Evolutionary conservation across 176 grass and related monocot genomes (phyloP), one percentile per base, ranked within the genome.

Genomic region (Oropetium thomaeum): DNA sequence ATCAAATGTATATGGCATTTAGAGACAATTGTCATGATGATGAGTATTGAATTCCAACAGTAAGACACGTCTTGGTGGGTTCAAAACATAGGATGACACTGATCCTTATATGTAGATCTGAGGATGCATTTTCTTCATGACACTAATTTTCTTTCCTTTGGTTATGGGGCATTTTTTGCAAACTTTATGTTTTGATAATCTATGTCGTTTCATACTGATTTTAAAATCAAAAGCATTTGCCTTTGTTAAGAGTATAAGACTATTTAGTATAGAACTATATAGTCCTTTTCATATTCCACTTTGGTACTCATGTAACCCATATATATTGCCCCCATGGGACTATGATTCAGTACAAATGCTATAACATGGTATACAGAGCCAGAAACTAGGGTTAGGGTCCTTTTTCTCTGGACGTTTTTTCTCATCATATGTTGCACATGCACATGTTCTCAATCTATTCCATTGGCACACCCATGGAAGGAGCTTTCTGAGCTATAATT

Each of bases 21-120:
- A 71, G 16, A 78, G 22, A 42, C 30, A 27, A 59, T 74, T 74
- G 28, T 0, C 37, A 44, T 75, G 55, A 7, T 13, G n/a, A n/a
- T n/a, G n/a, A n/a, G n/a, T n/a, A n/a, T n/a, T n/a, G 30, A 30
- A 75, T 63, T 44, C 60, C 29, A 60, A 69, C 9, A 51, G 33
- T 53, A 52, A 44, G 33, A 29, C 7, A 71, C 57, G 37, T 45
- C 64, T 57, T 45, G 1, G 7, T 37, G 38, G 16, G 32, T 29
- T 30, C 22, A 48, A 28, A 62, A 65, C 15, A 70, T 60, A 33
- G 1, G 40, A 52, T 70, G 14, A 25, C 43, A 62, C 8, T 67
- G 45, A 33, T 67, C 32, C 8, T 81, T 75, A 7, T 54, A 0
- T 41, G 10, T 68, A 51, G 44, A 76, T 81, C n/a, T 75, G 71